Conservation (phyloP, 2,329 filamentous ascomycete species). For the Sarocladium oryzae region DNA sequence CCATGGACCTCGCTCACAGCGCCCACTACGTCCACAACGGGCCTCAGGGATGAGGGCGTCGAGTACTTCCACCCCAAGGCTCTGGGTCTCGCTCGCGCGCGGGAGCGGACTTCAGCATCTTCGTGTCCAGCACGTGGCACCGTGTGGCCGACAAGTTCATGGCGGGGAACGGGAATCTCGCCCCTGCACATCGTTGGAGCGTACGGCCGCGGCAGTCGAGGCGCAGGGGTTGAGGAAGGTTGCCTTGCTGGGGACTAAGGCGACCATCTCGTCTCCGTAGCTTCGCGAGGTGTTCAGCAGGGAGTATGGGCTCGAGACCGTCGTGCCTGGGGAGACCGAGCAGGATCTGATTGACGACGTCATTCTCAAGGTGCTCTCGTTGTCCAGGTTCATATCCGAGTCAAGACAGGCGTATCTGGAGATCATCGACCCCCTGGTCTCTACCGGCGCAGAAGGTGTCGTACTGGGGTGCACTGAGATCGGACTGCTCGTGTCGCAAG, state of each 20-base stretch:
- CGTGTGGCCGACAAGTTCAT: constrained; percentile 17
- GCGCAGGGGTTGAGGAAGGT: constrained; percentile 5
- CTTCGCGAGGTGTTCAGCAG: constrained; percentile 9
- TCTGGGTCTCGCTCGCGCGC: constrained; percentile 12
- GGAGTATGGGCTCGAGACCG: constrained; percentile 10
- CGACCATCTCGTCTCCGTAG: constrained; percentile 13
- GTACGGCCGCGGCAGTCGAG: constrained; percentile 11
- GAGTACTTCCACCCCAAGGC: constrained; percentile 13
- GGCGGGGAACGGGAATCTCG: constrained; percentile 14
- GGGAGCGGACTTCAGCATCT: constrained; percentile 14
- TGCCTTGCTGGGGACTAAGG: constrained; percentile 12
- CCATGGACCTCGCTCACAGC: constrained; percentile 14
- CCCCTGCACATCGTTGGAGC: constrained; percentile 14
- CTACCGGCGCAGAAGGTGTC: constrained; percentile 13
- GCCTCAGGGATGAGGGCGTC: constrained; percentile 14
- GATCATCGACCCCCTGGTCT: constrained; percentile 11
- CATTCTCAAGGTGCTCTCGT: constrained; percentile 12
- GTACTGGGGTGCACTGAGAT: constrained; percentile 16
- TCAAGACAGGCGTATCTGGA: constrained; percentile 10
- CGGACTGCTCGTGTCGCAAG: constrained; percentile 14
- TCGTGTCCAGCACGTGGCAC: constrained; percentile 15
- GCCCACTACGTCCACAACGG: constrained; percentile 14
- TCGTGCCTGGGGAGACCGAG: constrained; percentile 13
- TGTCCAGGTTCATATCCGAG: constrained; percentile 8
- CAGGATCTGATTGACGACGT: constrained; percentile 11